Percentiles rank a stretch among this genome's conserved stretches.
Conservation (phyloP, 495 filamentous ascomycete species). For the Bombardia bombarda region DNA sequence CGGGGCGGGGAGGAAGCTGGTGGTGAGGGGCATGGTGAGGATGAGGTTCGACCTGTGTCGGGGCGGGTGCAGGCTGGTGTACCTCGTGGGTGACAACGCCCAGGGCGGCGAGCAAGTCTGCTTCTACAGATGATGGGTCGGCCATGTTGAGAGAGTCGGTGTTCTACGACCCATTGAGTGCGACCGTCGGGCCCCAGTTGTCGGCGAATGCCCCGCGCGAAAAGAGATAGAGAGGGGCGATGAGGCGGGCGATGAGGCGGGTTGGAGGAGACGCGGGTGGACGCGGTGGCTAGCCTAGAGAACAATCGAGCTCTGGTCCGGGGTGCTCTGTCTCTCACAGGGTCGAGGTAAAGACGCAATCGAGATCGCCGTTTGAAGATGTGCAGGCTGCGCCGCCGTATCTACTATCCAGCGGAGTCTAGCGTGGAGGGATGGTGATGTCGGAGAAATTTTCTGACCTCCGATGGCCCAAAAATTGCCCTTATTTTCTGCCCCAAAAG, state of each 20-base stretch:
- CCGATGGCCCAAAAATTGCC: slow-evolving; percentile 31
- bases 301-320: slow-evolving; percentile 9
- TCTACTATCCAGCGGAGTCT: slow-evolving; percentile 6
- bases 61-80: not conserved
- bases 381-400: not conserved
- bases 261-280: no score
- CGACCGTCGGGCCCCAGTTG: slow-evolving; percentile 3
- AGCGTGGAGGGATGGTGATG: slow-evolving; percentile 14
- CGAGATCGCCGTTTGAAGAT: not conserved
- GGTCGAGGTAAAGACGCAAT: no score
- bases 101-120: slow-evolving; percentile 13
- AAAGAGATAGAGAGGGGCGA: not conserved
- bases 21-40: not conserved
- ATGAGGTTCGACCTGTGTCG: no score
- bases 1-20: no score
- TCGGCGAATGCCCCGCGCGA: slow-evolving; percentile 1
- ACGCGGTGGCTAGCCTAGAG: no score
- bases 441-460: slow-evolving; percentile 34
- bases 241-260: not conserved
- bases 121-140: slow-evolving; percentile 9
- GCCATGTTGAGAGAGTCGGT: slow-evolving; percentile 8
- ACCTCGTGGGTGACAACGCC: no score
- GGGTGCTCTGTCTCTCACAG: no score
- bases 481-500: slow-evolving; percentile 37
- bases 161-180: slow-evolving; percentile 8